These are phyloP conservation scores for Globisporangium lucens DNA, from an alignment of 352 stramenopile species.

Conservation along the genomic window DNA sequence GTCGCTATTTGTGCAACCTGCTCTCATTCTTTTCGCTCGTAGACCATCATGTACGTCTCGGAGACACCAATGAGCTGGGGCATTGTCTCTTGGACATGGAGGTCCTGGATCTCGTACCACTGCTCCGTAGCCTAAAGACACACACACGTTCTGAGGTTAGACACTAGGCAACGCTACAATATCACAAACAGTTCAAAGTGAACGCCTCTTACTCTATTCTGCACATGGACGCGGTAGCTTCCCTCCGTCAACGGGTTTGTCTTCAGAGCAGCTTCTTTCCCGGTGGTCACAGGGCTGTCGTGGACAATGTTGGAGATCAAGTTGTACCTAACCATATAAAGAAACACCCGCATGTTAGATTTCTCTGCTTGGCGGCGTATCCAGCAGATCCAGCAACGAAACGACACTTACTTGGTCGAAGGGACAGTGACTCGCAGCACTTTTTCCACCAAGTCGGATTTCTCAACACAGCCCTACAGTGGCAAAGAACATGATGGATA, in stretches of 20 bases:
- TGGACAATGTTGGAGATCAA: slow-evolving; percentile 98
- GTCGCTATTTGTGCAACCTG: not conserved
- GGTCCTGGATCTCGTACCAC: slow-evolving; percentile 99
- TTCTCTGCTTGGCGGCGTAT: not conserved
- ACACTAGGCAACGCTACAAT: no score
- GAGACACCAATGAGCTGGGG: slow-evolving; percentile 97
- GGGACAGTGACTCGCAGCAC: slow-evolving; percentile 45
- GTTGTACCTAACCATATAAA: slow-evolving; percentile 90
- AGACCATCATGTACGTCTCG: slow-evolving; percentile 92
- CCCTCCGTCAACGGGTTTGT: slow-evolving; percentile 94
- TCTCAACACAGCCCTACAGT: slow-evolving; percentile 73
- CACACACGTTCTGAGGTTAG: not conserved
- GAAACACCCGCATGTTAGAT: not conserved
- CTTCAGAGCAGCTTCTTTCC: slow-evolving; percentile 84
- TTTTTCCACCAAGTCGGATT: slow-evolving; percentile 70
- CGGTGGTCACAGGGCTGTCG: slow-evolving; percentile 91
- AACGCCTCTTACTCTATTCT: slow-evolving; percentile 76
- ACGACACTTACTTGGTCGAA: slow-evolving; percentile 56
- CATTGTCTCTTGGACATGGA: slow-evolving; percentile 97
- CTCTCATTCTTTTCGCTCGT: slow-evolving; percentile 75
- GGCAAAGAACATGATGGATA: not conserved
- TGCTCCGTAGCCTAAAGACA: slow-evolving; percentile 85
- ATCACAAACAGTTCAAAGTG: not conserved
- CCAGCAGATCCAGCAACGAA: slow-evolving; percentile 1
- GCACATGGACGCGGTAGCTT: slow-evolving; percentile 95